Evolutionary conservation across 1,284 basidiomycete genomes (phyloP).

Genomic region (Schizopora paradoxa): DNA sequence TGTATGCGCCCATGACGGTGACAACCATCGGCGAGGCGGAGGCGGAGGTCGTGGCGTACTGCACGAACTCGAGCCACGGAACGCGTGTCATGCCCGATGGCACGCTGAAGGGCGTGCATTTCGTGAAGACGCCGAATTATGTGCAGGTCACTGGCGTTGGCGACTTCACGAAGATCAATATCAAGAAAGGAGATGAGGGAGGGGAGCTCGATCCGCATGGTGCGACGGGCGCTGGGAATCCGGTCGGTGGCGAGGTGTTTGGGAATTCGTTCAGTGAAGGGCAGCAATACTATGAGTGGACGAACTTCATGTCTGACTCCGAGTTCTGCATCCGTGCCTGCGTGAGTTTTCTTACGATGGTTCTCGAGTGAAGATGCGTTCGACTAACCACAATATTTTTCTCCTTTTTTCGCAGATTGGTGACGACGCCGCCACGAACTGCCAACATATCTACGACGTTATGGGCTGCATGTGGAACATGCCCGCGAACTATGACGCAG

Average conservation of each 20-base stretch:
- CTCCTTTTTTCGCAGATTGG: too few species aligned
- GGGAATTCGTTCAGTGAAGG: slow-evolving; percentile 59
- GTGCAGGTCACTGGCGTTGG: slow-evolving; percentile 65
- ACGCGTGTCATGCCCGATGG: slow-evolving; percentile 73
- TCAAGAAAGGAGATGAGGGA: slow-evolving; percentile 52
- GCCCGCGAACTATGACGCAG: slow-evolving; percentile 53
- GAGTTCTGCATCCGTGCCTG: slow-evolving; percentile 75
- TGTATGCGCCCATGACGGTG: slow-evolving; percentile 52
- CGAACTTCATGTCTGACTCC: slow-evolving; percentile 54
- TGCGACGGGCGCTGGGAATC: slow-evolving; percentile 40
- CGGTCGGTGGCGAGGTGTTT: slow-evolving; percentile 65
- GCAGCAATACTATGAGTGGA: slow-evolving; percentile 60
- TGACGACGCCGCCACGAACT: slow-evolving; percentile 49
- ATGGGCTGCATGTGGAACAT: slow-evolving; percentile 66
- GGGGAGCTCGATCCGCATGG: slow-evolving; percentile 29
- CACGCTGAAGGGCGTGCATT: slow-evolving; percentile 71
- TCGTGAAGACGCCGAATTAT: slow-evolving; percentile 60
- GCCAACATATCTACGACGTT: slow-evolving; percentile 62
- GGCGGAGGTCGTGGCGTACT: slow-evolving; percentile 26
- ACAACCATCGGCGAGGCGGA: slow-evolving; percentile 52
- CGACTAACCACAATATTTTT: too few species aligned
- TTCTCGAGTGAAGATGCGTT: too few species aligned
- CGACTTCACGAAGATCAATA: slow-evolving; percentile 60
- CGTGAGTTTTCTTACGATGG: too few species aligned
- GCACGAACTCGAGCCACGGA: slow-evolving; percentile 40